These are phyloP conservation scores for Ogataea polymorpha DNA, from an alignment of 805 yeast species.

Conservation along the genomic window DNA sequence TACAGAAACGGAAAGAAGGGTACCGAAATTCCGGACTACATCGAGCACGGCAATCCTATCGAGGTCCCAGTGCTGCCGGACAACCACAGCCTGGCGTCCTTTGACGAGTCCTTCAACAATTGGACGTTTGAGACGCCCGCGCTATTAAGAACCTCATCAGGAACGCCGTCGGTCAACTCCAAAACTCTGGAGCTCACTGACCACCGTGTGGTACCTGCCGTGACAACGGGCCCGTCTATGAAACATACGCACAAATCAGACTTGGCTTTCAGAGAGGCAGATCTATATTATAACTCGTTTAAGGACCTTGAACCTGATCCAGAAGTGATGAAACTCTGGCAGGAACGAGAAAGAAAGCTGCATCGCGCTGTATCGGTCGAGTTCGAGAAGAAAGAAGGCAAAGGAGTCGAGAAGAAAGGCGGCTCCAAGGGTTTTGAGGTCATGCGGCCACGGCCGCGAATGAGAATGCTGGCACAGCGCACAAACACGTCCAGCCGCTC, in stretches of 20 bases:
- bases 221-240: slow-evolving; percentile 10
- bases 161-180: slow-evolving; percentile 7
- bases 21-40: slow-evolving; percentile 23
- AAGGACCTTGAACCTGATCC: slow-evolving; percentile 44
- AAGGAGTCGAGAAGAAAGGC: no score
- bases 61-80: slow-evolving; percentile 20
- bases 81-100: slow-evolving; percentile 3
- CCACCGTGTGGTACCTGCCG: slow-evolving; percentile 24
- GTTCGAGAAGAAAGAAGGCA: slow-evolving; percentile 1
- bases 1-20: slow-evolving; percentile 21
- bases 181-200: slow-evolving; percentile 26
- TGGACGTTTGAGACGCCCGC: slow-evolving; percentile 1
- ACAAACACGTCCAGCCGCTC: background rate
- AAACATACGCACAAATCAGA: slow-evolving; percentile 32
- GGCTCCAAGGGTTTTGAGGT: slow-evolving; percentile 27
- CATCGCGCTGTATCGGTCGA: slow-evolving; percentile 18
- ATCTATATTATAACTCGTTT: slow-evolving; percentile 44
- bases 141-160: background rate
- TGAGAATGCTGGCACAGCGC: background rate
- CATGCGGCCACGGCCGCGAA: slow-evolving; percentile 26
- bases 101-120: slow-evolving; percentile 1
- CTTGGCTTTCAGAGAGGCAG: slow-evolving; percentile 61
- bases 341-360: slow-evolving; percentile 37
- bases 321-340: slow-evolving; percentile 52
- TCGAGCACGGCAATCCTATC: slow-evolving; percentile 20